A percentile compares a stretch with the other conserved stretches of the same genome.
phyloP scores from a whole-genome alignment of 2,329 filamentous ascomycete genomes.

The Cladobotryum mycophilum region DNA sequence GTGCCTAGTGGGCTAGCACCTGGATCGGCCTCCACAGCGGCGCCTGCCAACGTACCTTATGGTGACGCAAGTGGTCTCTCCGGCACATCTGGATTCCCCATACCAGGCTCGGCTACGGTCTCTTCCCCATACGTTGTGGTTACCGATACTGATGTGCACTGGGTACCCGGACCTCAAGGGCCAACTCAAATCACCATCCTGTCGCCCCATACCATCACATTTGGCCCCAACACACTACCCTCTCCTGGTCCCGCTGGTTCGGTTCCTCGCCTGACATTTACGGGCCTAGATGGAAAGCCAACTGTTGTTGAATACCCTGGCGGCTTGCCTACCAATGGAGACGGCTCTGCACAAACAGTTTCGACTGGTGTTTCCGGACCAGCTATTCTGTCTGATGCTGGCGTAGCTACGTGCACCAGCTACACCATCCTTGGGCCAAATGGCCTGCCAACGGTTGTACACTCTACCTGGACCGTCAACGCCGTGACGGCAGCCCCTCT shows the following conservation, averaged over 20 bases:
- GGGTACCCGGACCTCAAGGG: slow-evolving; percentile 13
- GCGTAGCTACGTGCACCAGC: slow-evolving; percentile 14
- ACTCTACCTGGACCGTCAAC: slow-evolving; percentile 27
- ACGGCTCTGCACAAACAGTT: slow-evolving; percentile 5
- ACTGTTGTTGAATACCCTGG: slow-evolving; percentile 19
- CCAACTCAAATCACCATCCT: slow-evolving; percentile 17
- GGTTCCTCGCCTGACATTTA: slow-evolving; percentile 17
- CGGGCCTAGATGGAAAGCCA: slow-evolving; percentile 20
- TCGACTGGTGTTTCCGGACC: neutral
- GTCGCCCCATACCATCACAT: slow-evolving; percentile 18
- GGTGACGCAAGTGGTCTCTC: neutral
- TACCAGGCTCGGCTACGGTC: slow-evolving; percentile 7
- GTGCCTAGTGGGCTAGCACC: slow-evolving; percentile 5
- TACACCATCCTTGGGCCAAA: slow-evolving; percentile 27
- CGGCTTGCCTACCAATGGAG: slow-evolving; percentile 5
- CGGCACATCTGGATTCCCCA: neutral
- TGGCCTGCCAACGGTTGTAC: slow-evolving; percentile 27
- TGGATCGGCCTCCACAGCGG: neutral
- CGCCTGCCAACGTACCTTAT: slow-evolving; percentile 3
- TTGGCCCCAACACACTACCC: slow-evolving; percentile 7
- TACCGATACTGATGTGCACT: slow-evolving; percentile 20
- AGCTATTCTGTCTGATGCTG: neutral
- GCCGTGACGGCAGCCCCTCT: neutral
- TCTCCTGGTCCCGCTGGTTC: slow-evolving; percentile 2
- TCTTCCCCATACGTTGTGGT: slow-evolving; percentile 16